phyloP scores from a whole-genome alignment of 176 grass and related monocot species.

The Zea luxurians region DNA sequence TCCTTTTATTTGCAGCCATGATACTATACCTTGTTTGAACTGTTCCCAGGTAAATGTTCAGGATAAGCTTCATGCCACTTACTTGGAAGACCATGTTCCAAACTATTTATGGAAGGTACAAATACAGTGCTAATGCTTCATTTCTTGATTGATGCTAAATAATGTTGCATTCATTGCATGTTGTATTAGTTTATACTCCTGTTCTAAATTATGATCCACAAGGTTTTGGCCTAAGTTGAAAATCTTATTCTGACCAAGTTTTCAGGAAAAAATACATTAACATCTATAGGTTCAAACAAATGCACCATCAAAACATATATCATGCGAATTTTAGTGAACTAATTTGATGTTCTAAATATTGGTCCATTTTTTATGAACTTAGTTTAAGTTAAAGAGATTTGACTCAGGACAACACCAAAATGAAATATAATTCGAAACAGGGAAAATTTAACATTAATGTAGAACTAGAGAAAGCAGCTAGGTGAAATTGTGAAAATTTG shows the following conservation, averaged over 20 bases:
- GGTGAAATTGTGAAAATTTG: background rate
- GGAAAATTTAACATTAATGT: background rate
- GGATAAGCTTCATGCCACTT: slow-evolving; percentile 61
- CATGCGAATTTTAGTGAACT: background rate
- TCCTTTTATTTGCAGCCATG: background rate
- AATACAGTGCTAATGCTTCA: slow-evolving; percentile 12
- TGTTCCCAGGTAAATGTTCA: slow-evolving; percentile 73
- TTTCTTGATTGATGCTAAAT: background rate
- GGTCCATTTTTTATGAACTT: background rate
- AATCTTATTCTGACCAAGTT: background rate
- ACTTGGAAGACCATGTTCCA: slow-evolving; percentile 87
- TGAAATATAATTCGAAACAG: background rate
- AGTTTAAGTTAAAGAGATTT: background rate
- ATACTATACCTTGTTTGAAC: slow-evolving; percentile 12
- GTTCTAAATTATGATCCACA: background rate
- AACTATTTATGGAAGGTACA: slow-evolving; percentile 93
- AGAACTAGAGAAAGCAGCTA: background rate
- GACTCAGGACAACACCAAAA: background rate
- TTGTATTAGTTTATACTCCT: background rate
- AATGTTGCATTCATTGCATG: background rate
- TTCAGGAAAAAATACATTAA: background rate
- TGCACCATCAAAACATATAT: background rate
- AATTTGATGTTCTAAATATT: background rate
- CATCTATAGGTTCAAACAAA: background rate
- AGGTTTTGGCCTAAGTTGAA: background rate